These are phyloP conservation scores for Exophiala mesophila DNA, from an alignment of 2,329 filamentous ascomycete species.

Conservation along the genomic window DNA sequence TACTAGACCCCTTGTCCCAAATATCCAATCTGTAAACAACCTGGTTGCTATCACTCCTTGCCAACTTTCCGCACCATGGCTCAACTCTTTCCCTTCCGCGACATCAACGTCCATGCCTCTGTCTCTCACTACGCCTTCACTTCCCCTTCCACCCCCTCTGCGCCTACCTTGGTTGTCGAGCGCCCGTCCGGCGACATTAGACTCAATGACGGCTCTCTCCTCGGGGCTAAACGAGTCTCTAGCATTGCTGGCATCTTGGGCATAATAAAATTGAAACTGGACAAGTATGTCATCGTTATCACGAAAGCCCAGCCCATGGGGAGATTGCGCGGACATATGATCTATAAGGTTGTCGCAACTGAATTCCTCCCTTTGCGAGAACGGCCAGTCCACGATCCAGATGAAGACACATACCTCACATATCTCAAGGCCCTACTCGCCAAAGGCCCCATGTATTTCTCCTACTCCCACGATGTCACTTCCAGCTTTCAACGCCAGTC, in stretches of 20 bases:
- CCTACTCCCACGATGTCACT: constrained; percentile 93
- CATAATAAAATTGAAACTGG: constrained; percentile 84
- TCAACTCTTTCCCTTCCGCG: constrained; percentile 68
- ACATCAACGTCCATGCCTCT: constrained; percentile 94
- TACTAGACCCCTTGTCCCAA: too few relatives aligned
- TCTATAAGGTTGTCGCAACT: constrained; percentile 86
- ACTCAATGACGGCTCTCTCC: constrained; percentile 71
- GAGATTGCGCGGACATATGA: constrained; percentile 87
- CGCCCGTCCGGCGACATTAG: constrained; percentile 87
- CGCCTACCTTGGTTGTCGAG: constrained; percentile 82
- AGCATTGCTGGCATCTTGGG: constrained; percentile 94
- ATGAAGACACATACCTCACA: constrained; percentile 85
- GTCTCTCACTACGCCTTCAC: constrained; percentile 92
- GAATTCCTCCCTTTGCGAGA: constrained; percentile 90
- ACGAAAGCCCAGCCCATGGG: constrained; percentile 90
- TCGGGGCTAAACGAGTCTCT: constrained; percentile 76
- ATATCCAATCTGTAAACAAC: too few relatives aligned
- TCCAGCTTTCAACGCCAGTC: constrained; percentile 95
- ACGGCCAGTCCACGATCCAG: constrained; percentile 80
- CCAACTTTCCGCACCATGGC: too few relatives aligned
- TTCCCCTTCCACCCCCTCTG: constrained; percentile 86
- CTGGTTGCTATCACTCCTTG: too few relatives aligned
- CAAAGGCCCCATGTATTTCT: constrained; percentile 91
- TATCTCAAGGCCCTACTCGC: constrained; percentile 78
- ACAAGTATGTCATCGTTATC: constrained; percentile 97